Evolutionary conservation across 192 early-diverging fungal species (phyloP).

Genomic region (Coemansia sp.): DNA sequence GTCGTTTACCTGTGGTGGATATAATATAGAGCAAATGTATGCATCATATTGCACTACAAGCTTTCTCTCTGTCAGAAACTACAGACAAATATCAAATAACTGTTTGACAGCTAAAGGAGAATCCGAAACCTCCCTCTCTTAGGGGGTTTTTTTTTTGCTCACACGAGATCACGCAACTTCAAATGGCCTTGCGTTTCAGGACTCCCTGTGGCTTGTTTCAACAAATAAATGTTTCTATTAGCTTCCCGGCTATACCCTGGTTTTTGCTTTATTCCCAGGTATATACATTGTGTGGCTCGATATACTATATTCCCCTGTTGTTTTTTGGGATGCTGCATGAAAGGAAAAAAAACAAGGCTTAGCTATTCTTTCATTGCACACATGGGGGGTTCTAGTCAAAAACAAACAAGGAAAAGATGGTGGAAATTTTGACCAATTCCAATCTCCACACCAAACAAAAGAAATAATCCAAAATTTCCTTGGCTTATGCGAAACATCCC

Average conservation of each 20-base stretch:
- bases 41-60: not conserved
- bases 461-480: not conserved
- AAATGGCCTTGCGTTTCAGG: not conserved
- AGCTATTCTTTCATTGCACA: not conserved
- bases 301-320: not conserved
- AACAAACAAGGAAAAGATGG: not conserved
- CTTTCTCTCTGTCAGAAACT: constrained; percentile 1
- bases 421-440: not conserved
- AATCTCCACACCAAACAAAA: constrained; percentile 4
- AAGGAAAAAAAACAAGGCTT: not conserved
- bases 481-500: constrained; percentile 7
- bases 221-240: not conserved
- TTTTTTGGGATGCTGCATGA: not conserved
- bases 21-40: not conserved
- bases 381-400: not conserved
- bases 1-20: not conserved
- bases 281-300: not conserved
- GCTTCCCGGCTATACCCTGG: constrained; percentile 1
- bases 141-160: not conserved
- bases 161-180: constrained; percentile 7
- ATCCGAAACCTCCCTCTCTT: not conserved
- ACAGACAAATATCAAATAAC: constrained; percentile 1
- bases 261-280: not conserved
- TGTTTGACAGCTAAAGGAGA: not conserved
- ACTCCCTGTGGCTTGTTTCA: constrained; percentile 3